Conservation (phyloP, 2,329 filamentous ascomycete species). For the Cladophialophora bantiana region DNA sequence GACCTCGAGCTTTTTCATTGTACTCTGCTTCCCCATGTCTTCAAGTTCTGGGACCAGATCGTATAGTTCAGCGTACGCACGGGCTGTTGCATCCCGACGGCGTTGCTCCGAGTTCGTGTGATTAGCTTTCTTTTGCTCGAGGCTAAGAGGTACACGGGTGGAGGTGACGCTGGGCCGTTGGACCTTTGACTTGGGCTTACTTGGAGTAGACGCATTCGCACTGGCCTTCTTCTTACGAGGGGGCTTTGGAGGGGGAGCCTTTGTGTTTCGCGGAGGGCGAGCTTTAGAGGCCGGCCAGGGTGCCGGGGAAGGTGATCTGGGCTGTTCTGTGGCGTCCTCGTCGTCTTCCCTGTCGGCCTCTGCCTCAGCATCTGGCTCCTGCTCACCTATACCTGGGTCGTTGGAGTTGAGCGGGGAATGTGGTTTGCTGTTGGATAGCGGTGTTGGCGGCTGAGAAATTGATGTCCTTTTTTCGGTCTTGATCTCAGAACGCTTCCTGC, state of each 20-base stretch:
- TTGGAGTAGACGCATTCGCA: conserved; percentile 18
- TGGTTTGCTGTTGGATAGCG: conserved; percentile 32
- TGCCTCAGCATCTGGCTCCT: conserved; percentile 35
- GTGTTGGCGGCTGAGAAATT: conserved; percentile 33
- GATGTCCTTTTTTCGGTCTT: conserved; percentile 27
- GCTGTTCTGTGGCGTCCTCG: conserved; percentile 18
- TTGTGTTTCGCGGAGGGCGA: conserved; percentile 27
- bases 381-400: conserved; percentile 4
- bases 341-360: conserved; percentile 32
- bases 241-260: conserved; percentile 22
- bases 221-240: conserved; percentile 28
- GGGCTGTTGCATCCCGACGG: conserved; percentile 39
- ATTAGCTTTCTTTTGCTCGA: conserved; percentile 41
- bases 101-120: conserved; percentile 41
- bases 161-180: conserved; percentile 18
- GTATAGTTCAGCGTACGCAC: conserved; percentile 39
- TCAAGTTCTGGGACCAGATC: conserved; percentile 40
- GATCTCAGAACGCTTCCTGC: conserved; percentile 25
- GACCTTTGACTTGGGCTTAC: conserved; percentile 29
- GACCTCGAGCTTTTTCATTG: conserved; percentile 41
- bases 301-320: conserved; percentile 34
- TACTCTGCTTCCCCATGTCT: conserved; percentile 39
- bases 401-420: conserved; percentile 31
- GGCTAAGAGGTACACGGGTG: conserved; percentile 35
- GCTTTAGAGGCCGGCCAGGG: conserved; percentile 33